Evolutionary conservation across 2,329 filamentous ascomycete genomes (phyloP).

Genomic region (Alternaria infectoria): DNA sequence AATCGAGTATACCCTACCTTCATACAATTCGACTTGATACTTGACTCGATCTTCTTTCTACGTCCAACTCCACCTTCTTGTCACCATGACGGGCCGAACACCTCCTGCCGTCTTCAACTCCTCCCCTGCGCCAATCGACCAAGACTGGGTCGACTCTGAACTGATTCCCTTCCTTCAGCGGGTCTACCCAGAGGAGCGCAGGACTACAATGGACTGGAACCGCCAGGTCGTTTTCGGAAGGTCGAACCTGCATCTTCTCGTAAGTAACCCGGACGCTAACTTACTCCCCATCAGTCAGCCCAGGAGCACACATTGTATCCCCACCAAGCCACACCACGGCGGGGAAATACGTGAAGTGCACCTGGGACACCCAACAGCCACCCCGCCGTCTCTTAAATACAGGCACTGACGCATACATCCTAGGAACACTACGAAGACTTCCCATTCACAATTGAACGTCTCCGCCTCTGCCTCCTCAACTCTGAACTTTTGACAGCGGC

Average conservation of each 20-base stretch:
- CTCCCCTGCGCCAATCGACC: not conserved
- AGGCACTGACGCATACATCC: not conserved
- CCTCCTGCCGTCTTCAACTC: not conserved
- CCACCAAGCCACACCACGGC: not conserved
- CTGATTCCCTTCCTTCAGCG: constrained; percentile 10
- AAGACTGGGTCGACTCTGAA: constrained; percentile 7
- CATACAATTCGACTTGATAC: not conserved
- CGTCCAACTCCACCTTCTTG: not conserved
- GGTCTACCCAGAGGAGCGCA: not conserved
- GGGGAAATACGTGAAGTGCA: not conserved
- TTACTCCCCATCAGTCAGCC: not conserved
- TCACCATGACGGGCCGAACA: not conserved
- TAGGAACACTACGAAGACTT: constrained; percentile 16
- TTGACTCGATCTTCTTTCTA: not conserved
- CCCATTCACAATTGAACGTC: constrained; percentile 9
- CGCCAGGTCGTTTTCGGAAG: not conserved
- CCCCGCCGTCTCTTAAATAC: not conserved
- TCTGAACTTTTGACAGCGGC: not conserved
- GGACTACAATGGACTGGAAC: not conserved
- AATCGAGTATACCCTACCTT: not conserved
- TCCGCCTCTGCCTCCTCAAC: constrained; percentile 12
- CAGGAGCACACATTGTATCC: not conserved
- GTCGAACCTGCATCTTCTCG: not conserved
- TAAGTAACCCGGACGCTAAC: constrained; percentile 1
- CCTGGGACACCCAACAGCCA: not conserved